phyloP scores from a whole-genome alignment of 2,329 filamentous ascomycete species.

The Hymenoscyphus repandus region DNA sequence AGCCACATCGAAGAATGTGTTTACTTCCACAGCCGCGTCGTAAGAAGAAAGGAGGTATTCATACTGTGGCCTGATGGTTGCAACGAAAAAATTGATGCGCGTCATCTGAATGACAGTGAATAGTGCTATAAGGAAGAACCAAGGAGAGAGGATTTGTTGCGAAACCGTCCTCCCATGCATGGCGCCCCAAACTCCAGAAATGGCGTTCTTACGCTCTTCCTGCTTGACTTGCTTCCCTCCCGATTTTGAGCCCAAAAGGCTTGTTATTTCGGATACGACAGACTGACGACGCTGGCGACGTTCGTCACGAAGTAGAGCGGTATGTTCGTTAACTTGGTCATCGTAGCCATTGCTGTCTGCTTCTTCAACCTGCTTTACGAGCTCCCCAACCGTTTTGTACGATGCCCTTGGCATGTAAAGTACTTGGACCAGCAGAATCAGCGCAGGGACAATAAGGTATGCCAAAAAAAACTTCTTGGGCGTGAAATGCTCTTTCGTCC shows the following conservation, averaged over 20 bases:
- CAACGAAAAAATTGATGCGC: conserved; percentile 88
- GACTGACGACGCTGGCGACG: conserved; percentile 38
- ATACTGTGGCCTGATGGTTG: conserved; percentile 80
- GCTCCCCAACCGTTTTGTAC: conserved; percentile 81
- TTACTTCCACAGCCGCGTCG: conserved; percentile 60
- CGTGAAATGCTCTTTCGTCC: conserved; percentile 50
- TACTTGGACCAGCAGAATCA: conserved; percentile 63
- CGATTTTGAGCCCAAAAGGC: conserved; percentile 62
- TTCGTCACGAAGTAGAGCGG: conserved; percentile 37
- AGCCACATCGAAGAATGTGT: conserved; percentile 81
- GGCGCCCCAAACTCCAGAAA: conserved; percentile 74
- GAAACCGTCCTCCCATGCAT: conserved; percentile 68
- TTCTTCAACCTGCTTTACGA: conserved; percentile 67
- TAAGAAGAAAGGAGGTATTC: conserved; percentile 63
- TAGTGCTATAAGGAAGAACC: conserved; percentile 78
- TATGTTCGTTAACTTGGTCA: conserved; percentile 51
- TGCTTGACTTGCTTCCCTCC: conserved; percentile 58
- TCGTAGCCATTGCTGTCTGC: conserved; percentile 37
- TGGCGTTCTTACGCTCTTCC: conserved; percentile 65
- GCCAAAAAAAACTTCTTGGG: conserved; percentile 64
- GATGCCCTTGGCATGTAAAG: conserved; percentile 68
- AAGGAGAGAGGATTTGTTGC: conserved; percentile 71
- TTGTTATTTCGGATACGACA: conserved; percentile 60
- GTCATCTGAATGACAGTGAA: conserved; percentile 74
- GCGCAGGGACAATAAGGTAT: conserved; percentile 65